These are phyloP conservation scores for Metschnikowia peoriensis DNA, from an alignment of 805 yeast genomes.

Conservation along the genomic window DNA sequence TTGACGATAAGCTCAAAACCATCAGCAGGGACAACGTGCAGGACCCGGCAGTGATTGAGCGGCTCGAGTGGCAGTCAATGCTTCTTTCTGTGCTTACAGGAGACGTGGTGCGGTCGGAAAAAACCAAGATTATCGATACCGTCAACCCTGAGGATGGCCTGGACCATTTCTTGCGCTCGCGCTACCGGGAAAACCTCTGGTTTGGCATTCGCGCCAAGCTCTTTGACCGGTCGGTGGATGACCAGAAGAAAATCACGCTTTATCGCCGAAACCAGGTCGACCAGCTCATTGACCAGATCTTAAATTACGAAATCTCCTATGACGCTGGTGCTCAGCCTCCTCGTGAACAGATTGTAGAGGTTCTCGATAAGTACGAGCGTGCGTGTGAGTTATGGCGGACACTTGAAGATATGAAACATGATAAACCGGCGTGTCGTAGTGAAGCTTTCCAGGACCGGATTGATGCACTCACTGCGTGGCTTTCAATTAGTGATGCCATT, in stretches of 20 bases:
- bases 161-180: conserved; percentile 51
- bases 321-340: conserved; percentile 32
- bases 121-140: conserved; percentile 65
- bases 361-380: conserved; percentile 61
- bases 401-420: conserved; percentile 70
- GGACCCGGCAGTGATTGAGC: conserved; percentile 58
- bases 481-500: conserved; percentile 68
- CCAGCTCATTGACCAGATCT: conserved; percentile 64
- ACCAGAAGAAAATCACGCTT: conserved; percentile 67
- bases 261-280: conserved; percentile 73
- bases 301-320: conserved; percentile 58
- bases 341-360: conserved; percentile 47
- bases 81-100: conserved; percentile 87
- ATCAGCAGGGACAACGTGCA: conserved; percentile 39
- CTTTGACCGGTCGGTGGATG: conserved; percentile 75
- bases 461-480: conserved; percentile 84
- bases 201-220: conserved; percentile 80
- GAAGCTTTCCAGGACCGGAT: conserved; percentile 62
- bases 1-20: conserved; percentile 36
- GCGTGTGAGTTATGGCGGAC: conserved; percentile 81
- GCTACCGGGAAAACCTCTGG: conserved; percentile 78
- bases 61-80: conserved; percentile 97
- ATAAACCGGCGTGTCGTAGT: conserved; percentile 67
- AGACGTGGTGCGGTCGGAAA: conserved; percentile 89
- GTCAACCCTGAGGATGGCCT: conserved; percentile 34